A percentile compares a stretch with the other conserved stretches of the same genome.
phyloP scores from a whole-genome alignment of 2,329 filamentous ascomycete species.

The Colletotrichum agaves region DNA sequence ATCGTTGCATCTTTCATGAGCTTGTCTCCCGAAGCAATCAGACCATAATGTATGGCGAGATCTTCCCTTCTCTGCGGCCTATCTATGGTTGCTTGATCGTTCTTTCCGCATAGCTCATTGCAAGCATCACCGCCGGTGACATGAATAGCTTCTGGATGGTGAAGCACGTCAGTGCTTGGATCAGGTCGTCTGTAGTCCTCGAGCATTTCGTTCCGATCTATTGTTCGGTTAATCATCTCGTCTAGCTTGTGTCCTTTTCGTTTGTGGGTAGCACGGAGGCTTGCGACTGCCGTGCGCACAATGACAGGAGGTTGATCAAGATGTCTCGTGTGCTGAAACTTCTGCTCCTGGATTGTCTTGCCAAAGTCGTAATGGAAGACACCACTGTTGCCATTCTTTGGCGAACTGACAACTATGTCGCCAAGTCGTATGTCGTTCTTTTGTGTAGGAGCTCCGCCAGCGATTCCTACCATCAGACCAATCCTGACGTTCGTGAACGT shows the following conservation, averaged over 20 bases:
- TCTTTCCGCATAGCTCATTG: not conserved
- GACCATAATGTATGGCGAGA: conserved; percentile 16
- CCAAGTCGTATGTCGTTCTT: conserved; percentile 47
- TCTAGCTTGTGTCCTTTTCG: not conserved
- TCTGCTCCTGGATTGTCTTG: conserved; percentile 38
- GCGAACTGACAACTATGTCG: conserved; percentile 32
- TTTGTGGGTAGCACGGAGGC: not conserved
- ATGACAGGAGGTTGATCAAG: not conserved
- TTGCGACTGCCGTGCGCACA: not conserved
- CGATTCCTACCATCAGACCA: conserved; percentile 49
- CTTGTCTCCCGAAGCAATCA: conserved; percentile 37
- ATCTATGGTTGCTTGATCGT: too few relatives aligned
- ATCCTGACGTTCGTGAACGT: conserved; percentile 47
- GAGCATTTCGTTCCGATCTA: not conserved
- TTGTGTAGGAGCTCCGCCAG: conserved; percentile 48
- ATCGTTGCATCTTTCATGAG: conserved; percentile 40
- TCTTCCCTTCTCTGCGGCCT: too few relatives aligned
- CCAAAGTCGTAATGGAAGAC: conserved; percentile 44
- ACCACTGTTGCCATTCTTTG: conserved; percentile 7
- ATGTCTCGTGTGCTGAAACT: conserved; percentile 22
- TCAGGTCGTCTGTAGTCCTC: not conserved
- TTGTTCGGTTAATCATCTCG: not conserved
- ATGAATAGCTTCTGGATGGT: not conserved
- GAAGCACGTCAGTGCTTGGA: too few relatives aligned
- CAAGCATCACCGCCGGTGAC: not conserved